Percentiles rank a stretch among this genome's conserved stretches.
Evolutionary conservation across 148 eudicot species (phyloP).

Genomic region (Fallopia convolvulus): DNA sequence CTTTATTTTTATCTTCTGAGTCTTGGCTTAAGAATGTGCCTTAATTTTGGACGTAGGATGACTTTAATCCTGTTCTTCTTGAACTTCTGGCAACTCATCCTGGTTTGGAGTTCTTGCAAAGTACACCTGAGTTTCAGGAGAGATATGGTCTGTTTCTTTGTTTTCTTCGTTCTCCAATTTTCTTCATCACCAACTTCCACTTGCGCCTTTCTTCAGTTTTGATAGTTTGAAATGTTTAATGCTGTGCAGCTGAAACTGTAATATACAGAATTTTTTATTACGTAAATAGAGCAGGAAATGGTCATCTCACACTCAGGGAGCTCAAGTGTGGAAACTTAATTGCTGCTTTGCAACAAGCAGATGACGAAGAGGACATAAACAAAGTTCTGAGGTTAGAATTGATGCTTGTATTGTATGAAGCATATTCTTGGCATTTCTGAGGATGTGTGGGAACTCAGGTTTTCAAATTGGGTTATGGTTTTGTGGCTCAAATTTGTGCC

Average conservation of each 20-base stretch:
- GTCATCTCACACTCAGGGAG: slow-evolving; percentile 86
- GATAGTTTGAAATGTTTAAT: neutral
- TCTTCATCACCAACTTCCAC: neutral
- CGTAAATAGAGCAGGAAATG: slow-evolving; percentile 89
- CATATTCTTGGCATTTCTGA: neutral
- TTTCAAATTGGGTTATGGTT: neutral
- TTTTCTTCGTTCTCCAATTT: neutral
- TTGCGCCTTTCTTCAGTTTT: neutral
- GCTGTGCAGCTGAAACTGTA: slow-evolving; percentile 88
- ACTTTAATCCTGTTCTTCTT: slow-evolving; percentile 10
- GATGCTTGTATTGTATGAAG: neutral
- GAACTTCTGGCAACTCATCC: slow-evolving; percentile 44
- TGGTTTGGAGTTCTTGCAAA: slow-evolving; percentile 86
- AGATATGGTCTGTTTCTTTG: slow-evolving; percentile 61
- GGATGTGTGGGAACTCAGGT: slow-evolving; percentile 1
- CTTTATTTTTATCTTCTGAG: neutral
- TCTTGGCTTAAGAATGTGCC: neutral
- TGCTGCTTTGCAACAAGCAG: slow-evolving; percentile 94
- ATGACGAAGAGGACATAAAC: slow-evolving; percentile 97
- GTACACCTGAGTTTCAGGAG: slow-evolving; percentile 96
- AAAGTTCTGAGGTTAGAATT: slow-evolving; percentile 75
- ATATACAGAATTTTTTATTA: slow-evolving; percentile 95
- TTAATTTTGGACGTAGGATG: neutral
- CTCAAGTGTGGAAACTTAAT: slow-evolving; percentile 82
- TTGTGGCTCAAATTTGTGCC: neutral